Evolutionary conservation across 2,329 filamentous ascomycete species (phyloP).

Genomic region (Trichoderma endophyticum): DNA sequence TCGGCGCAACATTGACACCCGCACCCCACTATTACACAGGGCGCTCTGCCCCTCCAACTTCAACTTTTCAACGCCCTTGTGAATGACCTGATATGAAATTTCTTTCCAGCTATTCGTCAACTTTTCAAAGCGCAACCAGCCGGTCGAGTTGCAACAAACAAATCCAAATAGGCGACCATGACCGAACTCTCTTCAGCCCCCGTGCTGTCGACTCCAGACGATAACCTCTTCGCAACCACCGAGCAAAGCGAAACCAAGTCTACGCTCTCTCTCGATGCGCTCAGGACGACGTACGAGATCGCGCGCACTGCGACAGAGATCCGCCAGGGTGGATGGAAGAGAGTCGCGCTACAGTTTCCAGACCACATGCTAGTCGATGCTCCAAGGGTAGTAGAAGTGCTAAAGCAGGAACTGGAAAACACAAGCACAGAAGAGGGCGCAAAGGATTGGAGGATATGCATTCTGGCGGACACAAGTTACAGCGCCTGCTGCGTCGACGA

Average conservation of each 20-base stretch:
- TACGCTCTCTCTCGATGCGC: conserved; percentile 59
- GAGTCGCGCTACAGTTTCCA: conserved; percentile 91
- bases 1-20: conserved; percentile 20
- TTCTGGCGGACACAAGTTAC: conserved; percentile 93
- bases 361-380: conserved; percentile 89
- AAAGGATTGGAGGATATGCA: conserved; percentile 58
- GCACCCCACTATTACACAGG: conserved; percentile 33
- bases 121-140: background rate
- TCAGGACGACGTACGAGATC: conserved; percentile 80
- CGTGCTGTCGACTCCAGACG: conserved; percentile 62
- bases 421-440: conserved; percentile 14
- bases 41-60: conserved; percentile 17
- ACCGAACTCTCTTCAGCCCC: conserved; percentile 51
- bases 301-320: conserved; percentile 75
- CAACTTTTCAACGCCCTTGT: background rate
- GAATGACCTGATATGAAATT: conserved; percentile 7
- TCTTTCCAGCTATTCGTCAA: conserved; percentile 1
- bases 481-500: conserved; percentile 97
- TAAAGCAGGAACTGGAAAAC: conserved; percentile 28
- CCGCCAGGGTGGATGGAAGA: conserved; percentile 63
- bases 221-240: conserved; percentile 54
- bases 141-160: background rate
- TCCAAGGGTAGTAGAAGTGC: conserved; percentile 68
- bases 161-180: conserved; percentile 34
- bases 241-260: conserved; percentile 35